These are phyloP conservation scores for Fusarium verticillioides DNA, from an alignment of 2,329 filamentous ascomycete genomes.

Conservation along the genomic window DNA sequence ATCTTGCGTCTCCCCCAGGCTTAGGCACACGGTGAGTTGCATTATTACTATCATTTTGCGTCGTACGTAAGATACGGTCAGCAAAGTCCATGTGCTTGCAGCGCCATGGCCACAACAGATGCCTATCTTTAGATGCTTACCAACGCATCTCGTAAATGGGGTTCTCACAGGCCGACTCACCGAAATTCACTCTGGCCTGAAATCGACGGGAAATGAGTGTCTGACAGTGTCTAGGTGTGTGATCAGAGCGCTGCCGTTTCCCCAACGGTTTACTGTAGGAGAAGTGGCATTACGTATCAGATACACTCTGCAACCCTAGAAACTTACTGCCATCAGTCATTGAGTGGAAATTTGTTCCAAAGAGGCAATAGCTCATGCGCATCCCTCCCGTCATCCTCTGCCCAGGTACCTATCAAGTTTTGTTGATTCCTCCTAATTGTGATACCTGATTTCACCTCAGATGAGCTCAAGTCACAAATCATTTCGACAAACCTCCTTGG, in stretches of 20 bases:
- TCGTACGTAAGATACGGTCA: constrained; percentile 32
- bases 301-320: constrained; percentile 3
- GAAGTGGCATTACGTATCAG: constrained; percentile 27
- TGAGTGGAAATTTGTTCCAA: constrained; percentile 6
- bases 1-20: constrained; percentile 25
- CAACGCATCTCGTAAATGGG: constrained; percentile 3
- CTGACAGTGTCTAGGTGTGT: constrained; percentile 3
- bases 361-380: constrained; percentile 16
- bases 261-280: constrained; percentile 26
- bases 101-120: neutral
- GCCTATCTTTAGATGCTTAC: constrained; percentile 18
- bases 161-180: constrained; percentile 24
- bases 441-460: constrained; percentile 2
- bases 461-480: constrained; percentile 5
- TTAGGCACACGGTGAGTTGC: constrained; percentile 17
- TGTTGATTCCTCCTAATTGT: constrained; percentile 14
- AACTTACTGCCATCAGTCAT: constrained; percentile 29
- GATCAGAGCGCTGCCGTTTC: constrained; percentile 11
- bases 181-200: constrained; percentile 10
- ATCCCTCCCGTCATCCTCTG: constrained; percentile 5
- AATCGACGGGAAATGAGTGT: constrained; percentile 20
- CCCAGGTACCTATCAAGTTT: neutral
- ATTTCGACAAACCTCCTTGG: constrained; percentile 3
- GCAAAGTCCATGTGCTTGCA: constrained; percentile 18
- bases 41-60: constrained; percentile 20